Base-by-base conservation (phyloP, 257 asterid species). In the Phtheirospermum japonicum region DNA sequence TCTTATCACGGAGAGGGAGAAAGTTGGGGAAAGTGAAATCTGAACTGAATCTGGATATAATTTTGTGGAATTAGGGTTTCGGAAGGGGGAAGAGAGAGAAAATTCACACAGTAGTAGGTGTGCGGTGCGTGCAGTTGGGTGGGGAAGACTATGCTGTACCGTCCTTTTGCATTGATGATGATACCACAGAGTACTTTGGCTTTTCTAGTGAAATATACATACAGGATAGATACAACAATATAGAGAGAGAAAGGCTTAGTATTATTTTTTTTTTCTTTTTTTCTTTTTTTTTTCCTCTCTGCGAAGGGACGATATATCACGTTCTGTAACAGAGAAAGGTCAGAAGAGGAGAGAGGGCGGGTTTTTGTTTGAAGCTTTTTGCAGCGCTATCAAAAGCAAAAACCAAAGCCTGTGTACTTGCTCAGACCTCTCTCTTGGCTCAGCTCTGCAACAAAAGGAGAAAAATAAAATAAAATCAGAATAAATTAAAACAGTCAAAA, bases 91-190 rank as follows among this genome's bases (percentile, higher is more conserved):
- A 14, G 51, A 45, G 71, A 62, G 62, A 71, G 69, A 57, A 48
- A 69, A 71, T 19, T 57, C 14, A 28, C 2, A 34, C 54, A 48
- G 68, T 71, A 55, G 67, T 61, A n/a, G n/a, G n/a, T n/a, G n/a
- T 61, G 71, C 49, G 34, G 63, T 37, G 12, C 1, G 45, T 67
- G 73, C 68, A 68, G 64, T 70, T 50, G 46, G 64, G 72, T 63
- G 78, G 83, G 78, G 80, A 60, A 75, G 76, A 68, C 13, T 48
- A 17, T 36, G 7, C 80, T 68, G 80, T 74, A 72, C 74, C 66
- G 60, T 70, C 70, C 66, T 50, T 70, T 73, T 59, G 79, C 86
- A 80, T 83, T 77, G 82, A 80, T 77, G 84, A 75, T 66, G 79
- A 80, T 77, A 68, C 73, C 78, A 71, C 75, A 61, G 71, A 65